Evolutionary conservation across 305 asterid genomes (phyloP).

Genomic region (Caryopteris hybrid): DNA sequence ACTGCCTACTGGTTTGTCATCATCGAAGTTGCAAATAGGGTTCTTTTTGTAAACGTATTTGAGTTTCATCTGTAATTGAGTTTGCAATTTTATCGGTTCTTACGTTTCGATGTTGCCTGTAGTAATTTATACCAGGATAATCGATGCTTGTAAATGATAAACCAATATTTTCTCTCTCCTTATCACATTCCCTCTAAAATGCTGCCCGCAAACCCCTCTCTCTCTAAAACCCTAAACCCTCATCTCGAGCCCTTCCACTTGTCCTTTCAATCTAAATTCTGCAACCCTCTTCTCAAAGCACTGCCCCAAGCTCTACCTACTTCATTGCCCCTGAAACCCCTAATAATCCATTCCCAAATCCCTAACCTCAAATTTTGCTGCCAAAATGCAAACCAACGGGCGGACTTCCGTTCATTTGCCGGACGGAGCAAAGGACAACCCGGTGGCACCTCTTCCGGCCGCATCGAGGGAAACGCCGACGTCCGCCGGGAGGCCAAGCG

Average conservation of each 20-base stretch:
- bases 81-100: not conserved
- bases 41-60: not conserved
- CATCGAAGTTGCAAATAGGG: too few relatives aligned
- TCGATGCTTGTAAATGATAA: too few relatives aligned
- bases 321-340: conserved; percentile 23
- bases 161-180: too few relatives aligned
- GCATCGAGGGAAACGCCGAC: conserved; percentile 71
- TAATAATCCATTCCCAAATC: conserved; percentile 22
- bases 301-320: conserved; percentile 8
- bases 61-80: not conserved
- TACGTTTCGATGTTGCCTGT: not conserved
- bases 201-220: conserved; percentile 48
- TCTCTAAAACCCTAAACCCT: conserved; percentile 62
- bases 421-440: conserved; percentile 78
- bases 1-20: too few relatives aligned
- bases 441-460: conserved; percentile 53
- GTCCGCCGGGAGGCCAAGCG: conserved; percentile 63
- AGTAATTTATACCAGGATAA: not conserved
- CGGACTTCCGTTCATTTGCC: conserved; percentile 61
- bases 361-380: not conserved
- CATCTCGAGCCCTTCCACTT: conserved; percentile 14
- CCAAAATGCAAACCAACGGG: conserved; percentile 36
- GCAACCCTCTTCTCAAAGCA: conserved; percentile 39
- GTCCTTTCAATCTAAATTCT: conserved; percentile 28
- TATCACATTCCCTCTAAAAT: conserved; percentile 20